A percentile compares a stretch with the other conserved stretches of the same genome.
phyloP scores from a whole-genome alignment of 768 basidiomycete genomes.

The Sporobolomyces pararoseus region DNA sequence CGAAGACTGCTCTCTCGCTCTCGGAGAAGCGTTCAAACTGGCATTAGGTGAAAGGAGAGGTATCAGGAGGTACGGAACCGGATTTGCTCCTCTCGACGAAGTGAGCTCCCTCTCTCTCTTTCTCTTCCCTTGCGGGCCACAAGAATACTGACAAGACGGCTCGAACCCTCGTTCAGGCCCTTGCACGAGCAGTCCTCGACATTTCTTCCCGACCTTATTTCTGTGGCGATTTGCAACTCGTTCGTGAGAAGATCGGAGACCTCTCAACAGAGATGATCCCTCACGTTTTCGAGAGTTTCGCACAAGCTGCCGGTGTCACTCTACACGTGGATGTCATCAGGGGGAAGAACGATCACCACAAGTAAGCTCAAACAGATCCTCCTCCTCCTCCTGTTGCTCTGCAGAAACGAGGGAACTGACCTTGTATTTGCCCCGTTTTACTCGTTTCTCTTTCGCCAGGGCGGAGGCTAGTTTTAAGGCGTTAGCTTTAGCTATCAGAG shows the following conservation, averaged over 20 bases:
- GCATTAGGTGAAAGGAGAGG: constrained; percentile 92
- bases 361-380: constrained; percentile 56
- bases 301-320: constrained; percentile 90
- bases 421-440: no score
- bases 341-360: constrained; percentile 96
- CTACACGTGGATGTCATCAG: constrained; percentile 90
- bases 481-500: constrained; percentile 84
- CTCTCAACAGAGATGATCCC: constrained; percentile 97
- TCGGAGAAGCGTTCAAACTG: constrained; percentile 74
- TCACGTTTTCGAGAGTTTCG: constrained; percentile 94
- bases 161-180: constrained; percentile 59
- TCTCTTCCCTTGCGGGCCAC: not conserved
- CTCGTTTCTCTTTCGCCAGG: constrained; percentile 52
- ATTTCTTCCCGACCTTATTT: constrained; percentile 97
- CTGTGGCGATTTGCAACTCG: constrained; percentile 80
- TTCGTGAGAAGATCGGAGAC: constrained; percentile 88
- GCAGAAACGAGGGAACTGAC: no score
- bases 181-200: constrained; percentile 93
- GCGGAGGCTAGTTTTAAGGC: constrained; percentile 99
- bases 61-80: constrained; percentile 90
- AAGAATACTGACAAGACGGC: not conserved
- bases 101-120: constrained; percentile 52
- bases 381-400: not conserved
- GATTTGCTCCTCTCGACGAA: constrained; percentile 95
- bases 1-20: constrained; percentile 66